phyloP scores from a whole-genome alignment of 192 early-diverging fungal genomes.

The Linnemannia schmuckeri region DNA sequence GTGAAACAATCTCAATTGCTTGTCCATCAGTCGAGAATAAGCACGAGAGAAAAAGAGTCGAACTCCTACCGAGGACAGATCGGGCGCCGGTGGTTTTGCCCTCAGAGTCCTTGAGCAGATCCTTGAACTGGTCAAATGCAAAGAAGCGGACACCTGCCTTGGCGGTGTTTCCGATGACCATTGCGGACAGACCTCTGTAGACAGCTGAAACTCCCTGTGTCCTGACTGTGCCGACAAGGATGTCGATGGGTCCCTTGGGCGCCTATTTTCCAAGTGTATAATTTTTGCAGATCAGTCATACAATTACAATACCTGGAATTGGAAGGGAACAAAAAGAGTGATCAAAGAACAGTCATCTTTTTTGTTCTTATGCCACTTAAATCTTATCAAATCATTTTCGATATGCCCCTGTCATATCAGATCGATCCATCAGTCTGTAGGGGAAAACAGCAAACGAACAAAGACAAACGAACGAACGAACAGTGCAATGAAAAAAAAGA shows the following conservation, averaged over 20 bases:
- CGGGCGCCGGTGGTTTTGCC: conserved; percentile 77
- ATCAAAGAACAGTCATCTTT: conserved; percentile 30
- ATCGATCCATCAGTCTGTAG: background rate
- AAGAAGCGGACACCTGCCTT: conserved; percentile 96
- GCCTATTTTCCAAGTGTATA: conserved; percentile 17
- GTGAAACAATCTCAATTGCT: background rate
- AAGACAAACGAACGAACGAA: background rate
- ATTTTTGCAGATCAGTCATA: background rate
- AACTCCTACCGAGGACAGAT: conserved; percentile 67
- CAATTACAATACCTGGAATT: background rate
- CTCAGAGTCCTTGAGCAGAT: conserved; percentile 74
- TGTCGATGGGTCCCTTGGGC: conserved; percentile 88
- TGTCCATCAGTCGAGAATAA: background rate
- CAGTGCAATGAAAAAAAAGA: background rate
- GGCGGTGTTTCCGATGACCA: conserved; percentile 91
- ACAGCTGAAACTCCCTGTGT: conserved; percentile 81
- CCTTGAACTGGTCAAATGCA: conserved; percentile 89
- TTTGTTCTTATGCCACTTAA: background rate
- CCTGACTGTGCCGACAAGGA: conserved; percentile 76
- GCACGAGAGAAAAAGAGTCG: background rate
- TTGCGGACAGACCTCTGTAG: conserved; percentile 90
- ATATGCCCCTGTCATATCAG: conserved; percentile 10
- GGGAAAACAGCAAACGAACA: background rate
- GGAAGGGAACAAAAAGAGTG: too few relatives aligned
- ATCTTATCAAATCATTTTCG: conserved; percentile 3